These are phyloP conservation scores for Rosa multiflora DNA, from an alignment of 306 rosid species.

Conservation along the genomic window DNA sequence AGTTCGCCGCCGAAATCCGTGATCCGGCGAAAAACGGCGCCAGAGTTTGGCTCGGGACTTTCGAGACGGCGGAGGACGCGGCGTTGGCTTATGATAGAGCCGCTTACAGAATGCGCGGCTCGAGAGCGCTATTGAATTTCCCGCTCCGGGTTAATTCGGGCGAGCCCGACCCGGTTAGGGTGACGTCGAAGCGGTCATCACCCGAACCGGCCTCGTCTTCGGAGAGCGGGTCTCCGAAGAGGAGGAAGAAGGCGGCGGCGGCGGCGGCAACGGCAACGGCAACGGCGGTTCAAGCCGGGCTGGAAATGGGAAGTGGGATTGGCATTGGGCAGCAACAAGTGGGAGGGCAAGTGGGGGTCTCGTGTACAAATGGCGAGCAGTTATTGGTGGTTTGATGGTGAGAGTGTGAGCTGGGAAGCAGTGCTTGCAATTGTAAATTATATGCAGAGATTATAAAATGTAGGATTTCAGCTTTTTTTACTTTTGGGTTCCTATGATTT, in stretches of 20 bases:
- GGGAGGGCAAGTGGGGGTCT: slow-evolving; percentile 16
- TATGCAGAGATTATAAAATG: slow-evolving; percentile 2
- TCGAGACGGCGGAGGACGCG: slow-evolving; percentile 91
- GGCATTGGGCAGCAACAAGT: slow-evolving; percentile 23
- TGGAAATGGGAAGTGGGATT: slow-evolving; percentile 13
- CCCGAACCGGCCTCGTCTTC: slow-evolving; percentile 47
- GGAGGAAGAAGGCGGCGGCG: slow-evolving; percentile 50
- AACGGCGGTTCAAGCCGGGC: slow-evolving; percentile 18
- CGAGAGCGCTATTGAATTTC: slow-evolving; percentile 72
- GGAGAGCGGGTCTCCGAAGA: slow-evolving; percentile 42
- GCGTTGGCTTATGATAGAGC: slow-evolving; percentile 93
- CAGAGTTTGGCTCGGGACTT: slow-evolving; percentile 94
- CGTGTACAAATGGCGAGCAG: slow-evolving; percentile 31
- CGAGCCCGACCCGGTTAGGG: slow-evolving; percentile 84
- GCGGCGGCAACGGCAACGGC: not conserved
- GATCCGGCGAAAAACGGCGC: slow-evolving; percentile 96
- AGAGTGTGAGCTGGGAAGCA: not conserved
- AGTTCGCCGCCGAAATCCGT: slow-evolving; percentile 91
- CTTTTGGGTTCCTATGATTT: slow-evolving; percentile 2
- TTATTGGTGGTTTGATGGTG: slow-evolving; percentile 22
- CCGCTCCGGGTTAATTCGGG: slow-evolving; percentile 86
- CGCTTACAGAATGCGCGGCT: slow-evolving; percentile 89
- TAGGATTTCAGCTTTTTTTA: slow-evolving; percentile 7
- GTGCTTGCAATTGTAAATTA: slow-evolving; percentile 24
- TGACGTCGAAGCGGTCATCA: slow-evolving; percentile 56